Base-by-base conservation (phyloP, 805 yeast genomes). In the Candida krabiensis region DNA sequence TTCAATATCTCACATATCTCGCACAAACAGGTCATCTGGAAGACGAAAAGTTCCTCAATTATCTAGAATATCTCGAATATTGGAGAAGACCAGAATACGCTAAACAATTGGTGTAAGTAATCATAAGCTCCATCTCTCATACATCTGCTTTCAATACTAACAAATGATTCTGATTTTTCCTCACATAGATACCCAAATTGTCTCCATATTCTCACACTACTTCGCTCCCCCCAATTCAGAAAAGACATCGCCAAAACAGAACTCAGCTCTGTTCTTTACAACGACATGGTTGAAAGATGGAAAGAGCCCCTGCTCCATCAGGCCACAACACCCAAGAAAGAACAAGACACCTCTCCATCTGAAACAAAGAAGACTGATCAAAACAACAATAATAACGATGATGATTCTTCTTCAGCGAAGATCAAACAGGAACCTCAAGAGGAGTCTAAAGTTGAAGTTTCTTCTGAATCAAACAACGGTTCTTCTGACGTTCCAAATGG, bases 11-110 rank as follows among this genome's bases (percentile, higher is more conserved):
- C 39, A 82, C 87, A 47, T 89, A 79, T 53, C 69, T 91, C 18
- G 96, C 96, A 2, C 96, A 90, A 61, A 85, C 81, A 49, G 80
- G 81, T 40, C 80, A 80, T 55, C 67, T 90, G 9, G 82, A 83
- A 50, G 83, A 85, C 52, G 79, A 74, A 19, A 73, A 75, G 35
- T 90, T 91, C 50, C 67, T 88, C 22, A 77, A 79, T 43, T 91
- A 91, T 56, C 65, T 91, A 44, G 72, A 80, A 19, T 91, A 91
- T 56, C 69, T 91, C 35, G 87, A 83, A 55, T 89, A 91, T 68
- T 90, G 97, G 97, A 70, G 82, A 38, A 54, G 70, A 33, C 89
- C 89, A 2, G 71, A 80, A 46, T 83, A 83, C 56, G 76, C 86
- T 26, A 76, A 71, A 63, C 86, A 69, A 63, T 68, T 79, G 49